Percentiles rank a stretch among this genome's conserved stretches.
Evolutionary conservation across 2,329 filamentous ascomycete genomes (phyloP).

Genomic region (Ilyonectria mors-panacis): DNA sequence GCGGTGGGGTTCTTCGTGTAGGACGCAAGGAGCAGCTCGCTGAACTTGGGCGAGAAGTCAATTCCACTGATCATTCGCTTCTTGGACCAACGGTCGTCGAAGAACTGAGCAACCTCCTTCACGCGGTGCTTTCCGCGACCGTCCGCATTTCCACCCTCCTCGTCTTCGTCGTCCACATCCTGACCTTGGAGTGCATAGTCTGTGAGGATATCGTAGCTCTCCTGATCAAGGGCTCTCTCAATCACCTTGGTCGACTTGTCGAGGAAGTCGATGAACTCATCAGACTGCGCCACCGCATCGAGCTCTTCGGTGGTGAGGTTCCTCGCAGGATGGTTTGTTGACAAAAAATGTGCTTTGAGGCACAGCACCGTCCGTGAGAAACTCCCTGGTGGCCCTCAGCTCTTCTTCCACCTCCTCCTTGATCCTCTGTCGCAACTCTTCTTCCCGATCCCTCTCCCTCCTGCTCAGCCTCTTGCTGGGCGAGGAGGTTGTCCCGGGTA

Average conservation of each 20-base stretch:
- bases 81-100: conserved; percentile 95
- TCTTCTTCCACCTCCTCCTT: conserved; percentile 95
- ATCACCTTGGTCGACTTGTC: conserved; percentile 98
- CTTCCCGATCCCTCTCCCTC: conserved; percentile 85
- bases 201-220: conserved; percentile 91
- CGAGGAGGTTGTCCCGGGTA: conserved; percentile 67
- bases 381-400: conserved; percentile 78
- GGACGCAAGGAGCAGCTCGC: conserved; percentile 91
- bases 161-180: conserved; percentile 85
- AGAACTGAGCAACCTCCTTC: conserved; percentile 93
- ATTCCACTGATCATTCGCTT: conserved; percentile 97
- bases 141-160: conserved; percentile 78
- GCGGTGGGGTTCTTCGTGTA: conserved; percentile 98
- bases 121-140: conserved; percentile 82
- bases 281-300: conserved; percentile 89
- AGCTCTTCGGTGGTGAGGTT: conserved; percentile 88
- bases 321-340: conserved; percentile 80
- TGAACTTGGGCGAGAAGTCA: conserved; percentile 95
- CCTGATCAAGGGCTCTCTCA: conserved; percentile 92
- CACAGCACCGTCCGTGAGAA: conserved; percentile 62
- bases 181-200: conserved; percentile 91
- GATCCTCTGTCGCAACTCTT: conserved; percentile 88
- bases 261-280: conserved; percentile 95
- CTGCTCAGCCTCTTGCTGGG: conserved; percentile 83
- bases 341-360: conserved; percentile 41